Percentiles rank a stretch among this genome's conserved stretches.
phyloP scores from a whole-genome alignment of 169 alveolate genomes.

The Cyclospora cayetanensis region DNA sequence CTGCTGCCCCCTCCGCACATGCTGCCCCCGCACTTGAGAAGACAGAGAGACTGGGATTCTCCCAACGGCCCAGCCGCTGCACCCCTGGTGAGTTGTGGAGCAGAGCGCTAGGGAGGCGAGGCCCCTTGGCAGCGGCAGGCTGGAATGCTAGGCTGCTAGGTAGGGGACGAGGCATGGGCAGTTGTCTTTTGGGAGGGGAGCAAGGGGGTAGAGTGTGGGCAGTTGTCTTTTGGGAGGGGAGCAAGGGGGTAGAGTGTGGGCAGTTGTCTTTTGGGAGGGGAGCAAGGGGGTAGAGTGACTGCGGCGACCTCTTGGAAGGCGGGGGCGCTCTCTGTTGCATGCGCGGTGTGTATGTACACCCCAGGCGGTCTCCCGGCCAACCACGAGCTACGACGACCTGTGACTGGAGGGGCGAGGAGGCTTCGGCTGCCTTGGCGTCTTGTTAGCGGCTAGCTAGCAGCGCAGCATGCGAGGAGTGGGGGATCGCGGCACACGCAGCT shows the following conservation, averaged over 20 bases:
- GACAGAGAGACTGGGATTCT: background rate
- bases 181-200: too few species aligned
- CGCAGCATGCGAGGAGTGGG: too few species aligned
- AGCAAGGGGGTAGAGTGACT: background rate
- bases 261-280: too few species aligned
- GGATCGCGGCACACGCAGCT: too few species aligned
- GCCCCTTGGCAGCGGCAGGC: too few species aligned
- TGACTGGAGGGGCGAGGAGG: background rate
- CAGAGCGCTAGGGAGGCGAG: too few species aligned
- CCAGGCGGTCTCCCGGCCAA: background rate
- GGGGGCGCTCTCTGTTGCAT: too few species aligned
- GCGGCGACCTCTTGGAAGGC: too few species aligned
- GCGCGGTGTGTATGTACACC: too few species aligned
- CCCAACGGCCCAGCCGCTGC: background rate
- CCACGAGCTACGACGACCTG: background rate
- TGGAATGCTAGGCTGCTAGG: background rate
- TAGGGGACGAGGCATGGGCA: background rate
- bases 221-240: too few species aligned
- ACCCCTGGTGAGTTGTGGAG: background rate
- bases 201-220: background rate
- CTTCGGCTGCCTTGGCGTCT: background rate
- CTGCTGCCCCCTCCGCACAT: background rate
- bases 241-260: background rate
- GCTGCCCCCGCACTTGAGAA: background rate
- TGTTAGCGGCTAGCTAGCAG: background rate